A percentile compares a stretch with the other conserved stretches of the same genome.
phyloP scores from a whole-genome alignment of 2,329 filamentous ascomycete species.

The Arthrocladium fulminans region DNA sequence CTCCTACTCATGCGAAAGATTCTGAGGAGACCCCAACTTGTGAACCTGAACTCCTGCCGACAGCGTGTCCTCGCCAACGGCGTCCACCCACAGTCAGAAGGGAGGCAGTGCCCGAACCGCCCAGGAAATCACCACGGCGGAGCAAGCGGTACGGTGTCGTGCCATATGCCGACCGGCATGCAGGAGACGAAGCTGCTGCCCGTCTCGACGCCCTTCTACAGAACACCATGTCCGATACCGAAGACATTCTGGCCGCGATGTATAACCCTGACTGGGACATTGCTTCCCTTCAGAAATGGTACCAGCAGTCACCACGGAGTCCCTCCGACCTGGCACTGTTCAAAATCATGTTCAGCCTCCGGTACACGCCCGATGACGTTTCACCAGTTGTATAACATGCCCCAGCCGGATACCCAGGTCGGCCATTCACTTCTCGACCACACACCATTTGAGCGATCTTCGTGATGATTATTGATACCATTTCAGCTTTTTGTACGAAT shows the following conservation, averaged over 20 bases:
- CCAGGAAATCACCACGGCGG: neutral
- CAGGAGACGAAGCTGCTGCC: neutral
- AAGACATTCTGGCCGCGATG: conserved; percentile 8
- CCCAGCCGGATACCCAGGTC: no score
- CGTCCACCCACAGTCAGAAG: neutral
- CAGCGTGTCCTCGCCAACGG: neutral
- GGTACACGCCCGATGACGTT: conserved; percentile 4
- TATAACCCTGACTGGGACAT: conserved; percentile 7
- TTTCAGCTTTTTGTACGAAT: neutral
- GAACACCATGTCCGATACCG: conserved; percentile 6
- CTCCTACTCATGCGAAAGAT: neutral
- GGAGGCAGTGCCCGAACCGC: neutral
- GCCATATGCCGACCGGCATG: neutral
- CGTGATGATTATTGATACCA: conserved; percentile 1
- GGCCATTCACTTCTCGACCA: no score
- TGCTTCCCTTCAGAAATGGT: conserved; percentile 7
- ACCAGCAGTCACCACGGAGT: conserved; percentile 4
- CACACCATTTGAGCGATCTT: neutral
- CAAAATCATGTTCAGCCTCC: conserved; percentile 10
- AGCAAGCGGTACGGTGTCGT: conserved; percentile 6
- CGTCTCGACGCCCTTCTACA: conserved; percentile 4
- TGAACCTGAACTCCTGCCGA: conserved; percentile 2
- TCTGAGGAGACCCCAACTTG: neutral
- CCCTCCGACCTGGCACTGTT: conserved; percentile 7
- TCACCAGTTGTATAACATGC: conserved; percentile 1